These are phyloP conservation scores for Uncinocarpus reesii DNA, from an alignment of 2,329 filamentous ascomycete species.

Conservation along the genomic window DNA sequence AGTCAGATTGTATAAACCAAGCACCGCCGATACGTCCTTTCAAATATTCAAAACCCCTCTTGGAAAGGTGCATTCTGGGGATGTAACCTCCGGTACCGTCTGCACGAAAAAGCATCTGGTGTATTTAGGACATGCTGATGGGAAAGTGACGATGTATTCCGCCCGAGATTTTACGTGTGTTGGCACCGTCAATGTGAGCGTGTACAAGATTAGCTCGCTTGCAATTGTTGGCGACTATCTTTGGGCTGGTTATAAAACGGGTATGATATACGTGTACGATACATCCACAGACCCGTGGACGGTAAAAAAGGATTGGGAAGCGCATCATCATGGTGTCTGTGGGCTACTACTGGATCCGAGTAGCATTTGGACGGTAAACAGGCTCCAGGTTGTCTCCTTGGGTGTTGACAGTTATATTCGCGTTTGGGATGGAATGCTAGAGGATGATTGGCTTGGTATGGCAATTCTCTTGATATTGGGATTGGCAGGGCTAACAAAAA, in stretches of 20 bases:
- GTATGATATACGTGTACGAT: slow-evolving; percentile 89
- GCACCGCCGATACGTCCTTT: slow-evolving; percentile 59
- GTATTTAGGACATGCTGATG: slow-evolving; percentile 85
- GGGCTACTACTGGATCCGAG: slow-evolving; percentile 68
- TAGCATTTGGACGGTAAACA: slow-evolving; percentile 74
- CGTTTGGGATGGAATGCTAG: slow-evolving; percentile 83
- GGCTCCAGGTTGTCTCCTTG: slow-evolving; percentile 73
- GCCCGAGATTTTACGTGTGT: slow-evolving; percentile 64
- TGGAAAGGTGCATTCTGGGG: slow-evolving; percentile 61
- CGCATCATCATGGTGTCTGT: slow-evolving; percentile 72
- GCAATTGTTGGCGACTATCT: slow-evolving; percentile 69
- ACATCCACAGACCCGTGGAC: slow-evolving; percentile 71
- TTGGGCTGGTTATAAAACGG: slow-evolving; percentile 92
- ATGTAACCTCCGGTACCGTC: slow-evolving; percentile 74
- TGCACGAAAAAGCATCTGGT: slow-evolving; percentile 65
- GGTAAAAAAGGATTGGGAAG: slow-evolving; percentile 89
- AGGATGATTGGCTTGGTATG: slow-evolving; percentile 80
- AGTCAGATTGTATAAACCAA: slow-evolving; percentile 71
- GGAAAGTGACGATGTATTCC: slow-evolving; percentile 90
- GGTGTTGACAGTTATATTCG: slow-evolving; percentile 77
- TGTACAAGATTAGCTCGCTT: slow-evolving; percentile 89
- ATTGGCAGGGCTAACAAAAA: slow-evolving; percentile 16
- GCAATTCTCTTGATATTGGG: slow-evolving; percentile 10
- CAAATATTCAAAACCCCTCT: slow-evolving; percentile 65
- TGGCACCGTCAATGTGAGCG: slow-evolving; percentile 72